phyloP scores from a whole-genome alignment of 176 grass and related monocot genomes.

The Musa troglodytarum region DNA sequence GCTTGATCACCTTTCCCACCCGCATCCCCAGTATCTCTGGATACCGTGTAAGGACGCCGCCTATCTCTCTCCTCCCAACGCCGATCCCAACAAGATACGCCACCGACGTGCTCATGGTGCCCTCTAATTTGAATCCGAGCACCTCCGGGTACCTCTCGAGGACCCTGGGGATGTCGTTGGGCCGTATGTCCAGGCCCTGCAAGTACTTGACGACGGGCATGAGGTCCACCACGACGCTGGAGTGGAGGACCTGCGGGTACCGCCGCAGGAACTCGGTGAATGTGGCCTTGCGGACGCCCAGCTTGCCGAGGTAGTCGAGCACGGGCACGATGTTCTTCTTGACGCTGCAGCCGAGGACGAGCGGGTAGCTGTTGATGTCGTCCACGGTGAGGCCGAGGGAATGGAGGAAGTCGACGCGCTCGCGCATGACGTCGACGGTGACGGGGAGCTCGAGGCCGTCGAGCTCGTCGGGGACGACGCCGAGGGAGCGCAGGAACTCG shows the following conservation, averaged over 20 bases:
- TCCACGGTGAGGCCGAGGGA: conserved; percentile 23
- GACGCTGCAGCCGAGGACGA: conserved; percentile 68
- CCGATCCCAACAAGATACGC: conserved; percentile 60
- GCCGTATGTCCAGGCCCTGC: conserved; percentile 55
- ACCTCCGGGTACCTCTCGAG: conserved; percentile 70
- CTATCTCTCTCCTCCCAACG: conserved; percentile 38
- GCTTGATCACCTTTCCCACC: conserved; percentile 60
- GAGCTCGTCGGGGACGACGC: conserved; percentile 58
- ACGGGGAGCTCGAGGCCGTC: conserved; percentile 65
- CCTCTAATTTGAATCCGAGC: conserved; percentile 75
- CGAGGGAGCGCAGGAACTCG: conserved; percentile 29
- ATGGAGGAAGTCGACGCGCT: conserved; percentile 62
- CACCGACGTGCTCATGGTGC: conserved; percentile 76
- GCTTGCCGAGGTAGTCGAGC: conserved; percentile 75
- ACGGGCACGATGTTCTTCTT: conserved; percentile 83
- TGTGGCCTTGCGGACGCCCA: conserved; percentile 47
- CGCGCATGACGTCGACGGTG: conserved; percentile 69
- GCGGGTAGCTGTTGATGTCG: conserved; percentile 62
- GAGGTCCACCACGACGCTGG: conserved; percentile 55
- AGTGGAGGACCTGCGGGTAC: conserved; percentile 69
- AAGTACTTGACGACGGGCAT: conserved; percentile 42
- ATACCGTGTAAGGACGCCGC: conserved; percentile 43
- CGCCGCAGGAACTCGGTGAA: conserved; percentile 56
- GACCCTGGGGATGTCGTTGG: conserved; percentile 39
- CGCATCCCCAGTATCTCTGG: conserved; percentile 60